Percentiles rank a stretch among this genome's conserved stretches.
phyloP scores from a whole-genome alignment of 768 basidiomycete species.

The Pleurotus giganteus region DNA sequence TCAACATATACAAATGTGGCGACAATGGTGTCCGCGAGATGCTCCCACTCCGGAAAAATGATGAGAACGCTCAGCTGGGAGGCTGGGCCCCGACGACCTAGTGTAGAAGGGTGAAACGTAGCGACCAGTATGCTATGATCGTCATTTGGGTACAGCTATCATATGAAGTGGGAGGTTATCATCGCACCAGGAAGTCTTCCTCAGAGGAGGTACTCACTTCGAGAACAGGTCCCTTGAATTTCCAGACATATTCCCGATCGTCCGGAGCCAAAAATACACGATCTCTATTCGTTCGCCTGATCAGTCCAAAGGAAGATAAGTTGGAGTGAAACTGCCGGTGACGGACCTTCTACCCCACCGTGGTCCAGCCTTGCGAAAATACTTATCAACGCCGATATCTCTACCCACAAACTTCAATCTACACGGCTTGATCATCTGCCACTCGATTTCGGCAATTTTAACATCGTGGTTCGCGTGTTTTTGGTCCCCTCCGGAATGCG shows the following conservation, averaged over 20 bases:
- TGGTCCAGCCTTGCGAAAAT: slow-evolving; percentile 19
- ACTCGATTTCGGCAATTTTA: slow-evolving; percentile 31
- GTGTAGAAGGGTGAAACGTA: neutral
- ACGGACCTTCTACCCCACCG: slow-evolving; percentile 12
- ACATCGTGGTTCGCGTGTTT: slow-evolving; percentile 21
- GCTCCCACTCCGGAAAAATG: neutral
- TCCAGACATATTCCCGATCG: slow-evolving; percentile 23
- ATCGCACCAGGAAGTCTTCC: neutral
- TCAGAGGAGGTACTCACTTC: neutral
- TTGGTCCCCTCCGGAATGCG: neutral
- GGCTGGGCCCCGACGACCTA: neutral
- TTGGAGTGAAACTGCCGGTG: slow-evolving; percentile 17
- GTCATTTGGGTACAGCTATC: neutral
- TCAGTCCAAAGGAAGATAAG: neutral
- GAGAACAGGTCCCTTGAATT: neutral
- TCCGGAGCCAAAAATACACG: slow-evolving; percentile 21
- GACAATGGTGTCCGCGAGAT: neutral
- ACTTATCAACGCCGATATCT: slow-evolving; percentile 22
- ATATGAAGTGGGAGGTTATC: neutral
- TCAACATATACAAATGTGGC: neutral
- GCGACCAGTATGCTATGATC: neutral
- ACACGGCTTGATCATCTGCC: slow-evolving; percentile 25
- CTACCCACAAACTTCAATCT: slow-evolving; percentile 25
- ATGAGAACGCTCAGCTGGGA: neutral
- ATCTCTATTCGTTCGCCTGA: slow-evolving; percentile 8